Conservation (phyloP, 2,329 filamentous ascomycete genomes). For the Leptosphaerulina australis region DNA sequence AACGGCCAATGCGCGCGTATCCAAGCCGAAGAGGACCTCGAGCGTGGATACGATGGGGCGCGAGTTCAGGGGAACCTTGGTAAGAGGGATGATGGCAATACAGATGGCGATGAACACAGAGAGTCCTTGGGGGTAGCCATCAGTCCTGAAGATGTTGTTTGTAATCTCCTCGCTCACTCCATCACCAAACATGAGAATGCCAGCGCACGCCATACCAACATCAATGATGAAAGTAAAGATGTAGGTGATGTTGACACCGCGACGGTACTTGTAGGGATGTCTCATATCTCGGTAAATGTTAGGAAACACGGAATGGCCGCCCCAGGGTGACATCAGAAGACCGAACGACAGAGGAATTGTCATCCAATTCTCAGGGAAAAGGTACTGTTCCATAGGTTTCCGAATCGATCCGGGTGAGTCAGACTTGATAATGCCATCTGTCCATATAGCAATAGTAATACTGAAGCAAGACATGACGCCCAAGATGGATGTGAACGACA, state of each 20-base stretch:
- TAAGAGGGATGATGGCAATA: slow-evolving; percentile 90
- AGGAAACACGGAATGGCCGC: slow-evolving; percentile 77
- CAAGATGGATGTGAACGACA: slow-evolving; percentile 90
- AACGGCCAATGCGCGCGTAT: slow-evolving; percentile 60
- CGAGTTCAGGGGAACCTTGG: slow-evolving; percentile 90
- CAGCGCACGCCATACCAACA: slow-evolving; percentile 78
- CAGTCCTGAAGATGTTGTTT: slow-evolving; percentile 78
- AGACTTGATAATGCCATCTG: slow-evolving; percentile 86
- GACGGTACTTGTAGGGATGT: slow-evolving; percentile 79
- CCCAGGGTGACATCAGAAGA: slow-evolving; percentile 83
- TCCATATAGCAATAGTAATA: slow-evolving; percentile 82
- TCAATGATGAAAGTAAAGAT: slow-evolving; percentile 85
- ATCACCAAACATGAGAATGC: slow-evolving; percentile 94
- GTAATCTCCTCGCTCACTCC: slow-evolving; percentile 88
- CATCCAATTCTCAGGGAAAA: slow-evolving; percentile 85
- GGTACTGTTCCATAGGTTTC: slow-evolving; percentile 77
- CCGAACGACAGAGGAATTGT: slow-evolving; percentile 88
- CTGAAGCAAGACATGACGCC: slow-evolving; percentile 90
- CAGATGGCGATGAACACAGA: slow-evolving; percentile 83
- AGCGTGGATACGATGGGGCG: slow-evolving; percentile 85
- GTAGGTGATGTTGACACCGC: slow-evolving; percentile 80
- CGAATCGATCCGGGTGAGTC: slow-evolving; percentile 80
- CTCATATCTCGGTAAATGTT: slow-evolving; percentile 82
- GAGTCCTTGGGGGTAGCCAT: slow-evolving; percentile 74
- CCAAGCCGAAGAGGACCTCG: slow-evolving; percentile 80